A percentile compares a stretch with the other conserved stretches of the same genome.
Evolutionary conservation across 768 basidiomycete genomes (phyloP).

Genomic region (Hericium coralloides): DNA sequence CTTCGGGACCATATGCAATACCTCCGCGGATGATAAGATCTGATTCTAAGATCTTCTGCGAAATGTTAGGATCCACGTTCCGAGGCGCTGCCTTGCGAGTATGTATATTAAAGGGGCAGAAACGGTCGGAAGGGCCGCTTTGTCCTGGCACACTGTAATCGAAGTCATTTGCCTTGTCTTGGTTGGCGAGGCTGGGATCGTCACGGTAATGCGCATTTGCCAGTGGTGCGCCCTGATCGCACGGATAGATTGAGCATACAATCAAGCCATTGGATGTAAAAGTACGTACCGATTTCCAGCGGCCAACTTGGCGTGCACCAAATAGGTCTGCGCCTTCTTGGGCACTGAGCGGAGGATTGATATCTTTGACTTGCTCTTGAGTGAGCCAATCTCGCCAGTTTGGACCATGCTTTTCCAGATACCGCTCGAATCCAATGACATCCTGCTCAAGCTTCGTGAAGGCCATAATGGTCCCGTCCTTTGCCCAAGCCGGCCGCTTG

Average conservation of each 20-base stretch:
- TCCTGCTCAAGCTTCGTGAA: background rate
- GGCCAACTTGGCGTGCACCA: background rate
- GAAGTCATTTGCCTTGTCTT: constrained; percentile 37
- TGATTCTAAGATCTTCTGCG: constrained; percentile 15
- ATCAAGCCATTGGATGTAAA: constrained; percentile 7
- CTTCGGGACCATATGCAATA: constrained; percentile 28
- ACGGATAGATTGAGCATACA: no score
- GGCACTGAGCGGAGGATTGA: background rate
- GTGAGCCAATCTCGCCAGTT: background rate
- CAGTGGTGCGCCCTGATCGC: constrained; percentile 34
- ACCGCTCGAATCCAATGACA: constrained; percentile 16
- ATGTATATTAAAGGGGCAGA: constrained; percentile 40
- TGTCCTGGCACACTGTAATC: constrained; percentile 23
- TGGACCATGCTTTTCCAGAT: constrained; percentile 6
- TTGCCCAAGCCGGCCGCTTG: background rate
- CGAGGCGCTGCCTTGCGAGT: constrained; percentile 39
- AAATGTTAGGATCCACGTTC: constrained; percentile 14
- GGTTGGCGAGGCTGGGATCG: constrained; percentile 26
- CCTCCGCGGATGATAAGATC: constrained; percentile 23
- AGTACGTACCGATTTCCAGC: background rate
- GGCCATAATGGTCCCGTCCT: background rate
- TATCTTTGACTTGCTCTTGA: background rate
- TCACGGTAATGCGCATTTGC: constrained; percentile 36
- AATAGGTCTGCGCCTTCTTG: constrained; percentile 20
- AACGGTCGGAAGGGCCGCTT: constrained; percentile 4